Evolutionary conservation across 2,329 filamentous ascomycete genomes (phyloP), one percentile per base, ranked within the genome.

Genomic region (Diplocarpon mali): DNA sequence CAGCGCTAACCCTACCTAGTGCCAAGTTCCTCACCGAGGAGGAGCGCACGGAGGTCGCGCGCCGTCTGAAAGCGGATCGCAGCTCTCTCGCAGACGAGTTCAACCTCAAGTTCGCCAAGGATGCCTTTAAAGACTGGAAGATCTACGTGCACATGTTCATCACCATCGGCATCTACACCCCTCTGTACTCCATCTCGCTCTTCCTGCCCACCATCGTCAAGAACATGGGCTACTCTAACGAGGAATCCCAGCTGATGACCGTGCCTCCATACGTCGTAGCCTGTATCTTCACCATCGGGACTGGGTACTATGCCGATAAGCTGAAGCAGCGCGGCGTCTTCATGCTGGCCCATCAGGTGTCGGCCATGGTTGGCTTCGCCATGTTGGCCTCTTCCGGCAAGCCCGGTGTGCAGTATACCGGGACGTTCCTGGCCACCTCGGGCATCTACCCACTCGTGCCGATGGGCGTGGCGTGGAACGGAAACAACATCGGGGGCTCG

Each of bases 401-500:
- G 12, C 32, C 47, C 1, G 31, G 32, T 0, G 76, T 90, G 1
- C 80, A 88, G 59, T 95, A 95, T 60, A 82, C 80, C 0, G 88
- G 84, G 0, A 83, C 78, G 0, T 95, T 94, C 62, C 69, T 95
- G 0, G 87, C 82, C 0, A 86, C 89, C 61, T 20, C 73, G 78
- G 67, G 88, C 1, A 93, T 94, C 55, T 94, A 93, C 57, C 86
- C 87, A 0, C 80, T 78, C 56, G 85, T 94, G 46, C 68, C 85
- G 11, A 89, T 93, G 60, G 92, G 85, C 0, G 85, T 94, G 51
- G 79, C 80, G 1, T 95, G 89, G 88, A 72, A 82, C 20, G 79
- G 80, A 40, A 95, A 95, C 66, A 95, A 95, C 51, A 74, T 80
- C 30, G 88, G 94, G 64, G 83, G 88, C 15, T 83, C 89, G 4